Evolutionary conservation across 2,329 filamentous ascomycete genomes (phyloP), one percentile per base, ranked within the genome.

Genomic region (Cladosporium oxysporum): DNA sequence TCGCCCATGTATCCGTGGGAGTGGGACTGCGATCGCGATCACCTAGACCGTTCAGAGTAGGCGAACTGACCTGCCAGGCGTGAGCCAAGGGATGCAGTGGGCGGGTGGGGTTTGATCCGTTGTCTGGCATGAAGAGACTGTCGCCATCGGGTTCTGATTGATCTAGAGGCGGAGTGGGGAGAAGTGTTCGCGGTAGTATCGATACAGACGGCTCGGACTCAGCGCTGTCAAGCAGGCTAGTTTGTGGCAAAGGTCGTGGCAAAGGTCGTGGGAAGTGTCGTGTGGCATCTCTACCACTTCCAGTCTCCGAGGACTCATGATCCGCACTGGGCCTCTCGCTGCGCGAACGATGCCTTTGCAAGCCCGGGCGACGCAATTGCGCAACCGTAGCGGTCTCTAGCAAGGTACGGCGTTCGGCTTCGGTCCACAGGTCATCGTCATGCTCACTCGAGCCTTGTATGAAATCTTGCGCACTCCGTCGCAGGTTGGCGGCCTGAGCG

Each of bases 11-110:
- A 68, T 87, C 84, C 52, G 79, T 80, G 60, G 82, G 80, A 0
- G 90, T 89, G n/a, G 92, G 80, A 76, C 92, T 96, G 71, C 92
- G 88, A 69, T 92, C 87, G 66, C 93, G 90, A 78, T 97, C 92
- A 44, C 92, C 93, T 18, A 97, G 84, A 4, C 92, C 92, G 77
- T 96, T 89, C 1, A 90, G 62, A 4, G 41, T 47, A n/a, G 72
- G 72, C 12, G 72, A 73, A 21, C 69, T 69, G 8, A 71, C 67
- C 28, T 66, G 69, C 74, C 73, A 76, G 6, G 73, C 69, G 50
- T 72, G 68, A 50, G 72, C 71, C 41, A 76, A 66, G 29, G 74
- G 75, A 66, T 76, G 74, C 5, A 35, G 6, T n/a, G 70, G 68
- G 28, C 69, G 66, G 23, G 66, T 66, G 18, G 50, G 58, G 8